Percentiles rank a stretch among this genome's conserved stretches.
Conservation (phyloP, 176 grass and related monocot genomes). For the Triticum turgidum region DNA sequence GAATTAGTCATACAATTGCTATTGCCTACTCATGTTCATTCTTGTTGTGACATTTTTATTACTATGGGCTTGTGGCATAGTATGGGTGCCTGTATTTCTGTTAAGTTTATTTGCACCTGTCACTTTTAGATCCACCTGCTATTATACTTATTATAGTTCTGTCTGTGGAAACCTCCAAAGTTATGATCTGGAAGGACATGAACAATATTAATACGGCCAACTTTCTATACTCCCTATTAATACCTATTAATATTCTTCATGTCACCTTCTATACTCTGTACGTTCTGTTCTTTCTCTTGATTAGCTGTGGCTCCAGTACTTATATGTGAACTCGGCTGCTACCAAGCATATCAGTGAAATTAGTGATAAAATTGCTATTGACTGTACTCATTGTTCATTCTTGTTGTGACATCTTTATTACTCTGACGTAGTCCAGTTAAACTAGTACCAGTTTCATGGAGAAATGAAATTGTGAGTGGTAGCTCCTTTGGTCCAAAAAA, state of each 20-base stretch:
- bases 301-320: neutral
- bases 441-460: neutral
- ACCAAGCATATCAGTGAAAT: neutral
- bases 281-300: too few species aligned
- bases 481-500: too few species aligned
- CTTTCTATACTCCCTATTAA: too few species aligned
- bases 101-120: slow-evolving; percentile 2
- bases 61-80: neutral
- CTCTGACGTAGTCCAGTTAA: neutral
- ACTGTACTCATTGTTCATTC: neutral
- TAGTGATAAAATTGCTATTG: neutral
- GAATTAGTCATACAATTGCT: too few species aligned
- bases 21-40: too few species aligned
- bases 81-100: neutral
- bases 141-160: neutral
- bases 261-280: too few species aligned
- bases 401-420: neutral
- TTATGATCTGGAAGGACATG: too few species aligned
- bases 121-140: neutral
- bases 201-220: too few species aligned
- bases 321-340: neutral
- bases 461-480: too few species aligned
- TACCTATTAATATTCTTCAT: too few species aligned
- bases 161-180: too few species aligned
- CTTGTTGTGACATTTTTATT: too few species aligned